phyloP scores from a whole-genome alignment of 192 early-diverging fungal genomes.

The Entrophospora sp. region DNA sequence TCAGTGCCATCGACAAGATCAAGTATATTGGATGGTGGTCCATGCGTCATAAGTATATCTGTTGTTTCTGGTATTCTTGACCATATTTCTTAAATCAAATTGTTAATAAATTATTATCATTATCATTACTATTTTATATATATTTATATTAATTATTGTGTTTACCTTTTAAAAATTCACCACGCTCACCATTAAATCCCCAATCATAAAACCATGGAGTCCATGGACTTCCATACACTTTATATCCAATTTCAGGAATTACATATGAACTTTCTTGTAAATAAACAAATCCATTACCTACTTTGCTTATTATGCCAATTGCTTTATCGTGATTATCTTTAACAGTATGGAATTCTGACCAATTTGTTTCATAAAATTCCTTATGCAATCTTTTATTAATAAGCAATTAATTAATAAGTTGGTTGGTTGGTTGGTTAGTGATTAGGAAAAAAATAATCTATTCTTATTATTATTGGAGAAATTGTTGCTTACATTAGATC shows the following conservation, averaged over 20 bases:
- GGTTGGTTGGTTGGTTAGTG: background rate
- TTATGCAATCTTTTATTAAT: constrained; percentile 13
- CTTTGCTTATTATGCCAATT: constrained; percentile 15
- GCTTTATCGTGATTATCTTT: constrained; percentile 20
- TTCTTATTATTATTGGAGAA: too few species aligned
- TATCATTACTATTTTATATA: background rate
- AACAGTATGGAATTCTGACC: constrained; percentile 19
- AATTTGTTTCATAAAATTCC: constrained; percentile 24
- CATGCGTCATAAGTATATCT: constrained; percentile 26
- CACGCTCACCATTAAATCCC: constrained; percentile 25
- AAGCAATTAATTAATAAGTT: too few species aligned
- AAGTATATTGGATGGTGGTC: constrained; percentile 19
- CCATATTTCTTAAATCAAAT: constrained; percentile 20
- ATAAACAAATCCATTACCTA: constrained; percentile 25
- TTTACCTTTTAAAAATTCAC: constrained; percentile 9
- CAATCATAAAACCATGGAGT: constrained; percentile 23
- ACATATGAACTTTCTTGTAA: constrained; percentile 17
- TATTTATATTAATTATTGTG: background rate
- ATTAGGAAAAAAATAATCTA: too few species aligned
- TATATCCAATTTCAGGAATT: constrained; percentile 22
- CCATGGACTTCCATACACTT: constrained; percentile 25
- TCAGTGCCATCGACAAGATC: background rate
- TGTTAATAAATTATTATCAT: background rate
- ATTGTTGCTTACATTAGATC: background rate
- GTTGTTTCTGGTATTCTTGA: constrained; percentile 18